These are phyloP conservation scores for Aspergillus ochraceus DNA, from an alignment of 2,329 filamentous ascomycete species.

Conservation along the genomic window DNA sequence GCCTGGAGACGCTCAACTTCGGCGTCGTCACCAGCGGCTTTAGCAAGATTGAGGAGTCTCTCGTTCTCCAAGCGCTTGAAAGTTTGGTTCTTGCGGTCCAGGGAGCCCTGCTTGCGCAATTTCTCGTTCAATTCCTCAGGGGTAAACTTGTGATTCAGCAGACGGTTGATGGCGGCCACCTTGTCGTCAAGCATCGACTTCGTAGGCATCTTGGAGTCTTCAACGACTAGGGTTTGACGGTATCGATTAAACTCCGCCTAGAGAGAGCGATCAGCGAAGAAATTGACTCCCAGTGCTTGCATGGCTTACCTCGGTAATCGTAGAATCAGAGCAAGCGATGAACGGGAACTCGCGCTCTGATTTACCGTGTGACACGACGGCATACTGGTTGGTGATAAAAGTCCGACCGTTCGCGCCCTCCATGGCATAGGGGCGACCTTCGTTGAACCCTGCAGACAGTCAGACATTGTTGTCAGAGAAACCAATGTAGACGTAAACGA, in stretches of 20 bases:
- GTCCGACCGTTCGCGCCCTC: conserved; percentile 70
- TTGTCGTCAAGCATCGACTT: conserved; percentile 68
- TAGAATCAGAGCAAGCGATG: conserved; percentile 80
- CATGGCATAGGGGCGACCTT: conserved; percentile 81
- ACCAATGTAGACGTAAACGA: too few relatives aligned
- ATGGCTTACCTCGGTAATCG: conserved; percentile 72
- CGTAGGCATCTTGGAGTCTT: conserved; percentile 73
- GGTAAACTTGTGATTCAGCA: conserved; percentile 80
- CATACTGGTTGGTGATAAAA: conserved; percentile 84
- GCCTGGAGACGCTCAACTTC: conserved; percentile 50
- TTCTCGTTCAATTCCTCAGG: conserved; percentile 79
- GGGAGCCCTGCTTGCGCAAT: conserved; percentile 67
- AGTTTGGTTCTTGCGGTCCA: conserved; percentile 66
- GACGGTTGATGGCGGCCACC: conserved; percentile 73
- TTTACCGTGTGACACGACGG: conserved; percentile 78
- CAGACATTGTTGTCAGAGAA: background rate
- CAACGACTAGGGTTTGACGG: conserved; percentile 70
- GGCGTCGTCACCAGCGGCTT: conserved; percentile 63
- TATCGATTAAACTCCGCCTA: conserved; percentile 80
- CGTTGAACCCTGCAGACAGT: conserved; percentile 63
- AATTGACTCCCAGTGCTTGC: background rate
- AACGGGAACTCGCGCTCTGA: conserved; percentile 84
- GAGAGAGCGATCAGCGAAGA: conserved; percentile 2
- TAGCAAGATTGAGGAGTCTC: conserved; percentile 66
- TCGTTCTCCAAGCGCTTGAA: conserved; percentile 68